Conservation (phyloP, 169 alveolate genomes). For the Plasmodium ovale region DNA sequence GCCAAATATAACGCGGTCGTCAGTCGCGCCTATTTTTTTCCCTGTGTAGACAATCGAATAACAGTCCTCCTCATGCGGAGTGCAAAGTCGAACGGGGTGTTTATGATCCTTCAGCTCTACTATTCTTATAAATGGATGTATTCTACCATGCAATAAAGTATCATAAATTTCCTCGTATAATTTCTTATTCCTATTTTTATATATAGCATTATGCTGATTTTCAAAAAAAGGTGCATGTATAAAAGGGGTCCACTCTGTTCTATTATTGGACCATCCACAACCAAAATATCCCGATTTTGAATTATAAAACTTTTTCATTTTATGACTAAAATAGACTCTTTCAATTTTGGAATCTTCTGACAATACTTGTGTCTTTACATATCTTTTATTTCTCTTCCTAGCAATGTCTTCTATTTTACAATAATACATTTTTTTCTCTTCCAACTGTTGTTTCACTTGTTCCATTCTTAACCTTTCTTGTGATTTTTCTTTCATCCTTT, state of each 20-base stretch:
- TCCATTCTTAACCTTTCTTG: constrained; percentile 45
- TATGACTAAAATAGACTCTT: constrained; percentile 71
- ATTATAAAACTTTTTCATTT: constrained; percentile 74
- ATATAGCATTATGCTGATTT: constrained; percentile 58
- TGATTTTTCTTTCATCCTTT: constrained; percentile 22
- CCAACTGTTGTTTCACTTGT: constrained; percentile 17
- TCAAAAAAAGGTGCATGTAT: constrained; percentile 78
- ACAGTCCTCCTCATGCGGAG: constrained; percentile 90
- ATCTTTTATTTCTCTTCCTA: constrained; percentile 61
- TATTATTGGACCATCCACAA: constrained; percentile 76
- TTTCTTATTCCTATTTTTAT: constrained; percentile 72
- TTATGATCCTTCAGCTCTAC: constrained; percentile 88
- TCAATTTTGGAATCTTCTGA: constrained; percentile 73
- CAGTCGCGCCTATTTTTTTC: constrained; percentile 80
- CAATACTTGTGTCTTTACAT: constrained; percentile 66
- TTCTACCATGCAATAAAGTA: constrained; percentile 84
- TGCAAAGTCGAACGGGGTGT: constrained; percentile 90
- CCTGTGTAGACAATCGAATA: constrained; percentile 90
- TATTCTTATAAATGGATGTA: constrained; percentile 85
- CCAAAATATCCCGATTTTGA: constrained; percentile 70
- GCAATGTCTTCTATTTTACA: constrained; percentile 73
- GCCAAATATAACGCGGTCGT: constrained; percentile 86
- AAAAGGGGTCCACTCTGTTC: constrained; percentile 76
- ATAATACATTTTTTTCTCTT: constrained; percentile 66
- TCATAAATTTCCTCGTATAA: constrained; percentile 81